These are phyloP conservation scores for Litsea cubeba DNA, from an alignment of 164 flowering plant species.

Conservation along the genomic window DNA sequence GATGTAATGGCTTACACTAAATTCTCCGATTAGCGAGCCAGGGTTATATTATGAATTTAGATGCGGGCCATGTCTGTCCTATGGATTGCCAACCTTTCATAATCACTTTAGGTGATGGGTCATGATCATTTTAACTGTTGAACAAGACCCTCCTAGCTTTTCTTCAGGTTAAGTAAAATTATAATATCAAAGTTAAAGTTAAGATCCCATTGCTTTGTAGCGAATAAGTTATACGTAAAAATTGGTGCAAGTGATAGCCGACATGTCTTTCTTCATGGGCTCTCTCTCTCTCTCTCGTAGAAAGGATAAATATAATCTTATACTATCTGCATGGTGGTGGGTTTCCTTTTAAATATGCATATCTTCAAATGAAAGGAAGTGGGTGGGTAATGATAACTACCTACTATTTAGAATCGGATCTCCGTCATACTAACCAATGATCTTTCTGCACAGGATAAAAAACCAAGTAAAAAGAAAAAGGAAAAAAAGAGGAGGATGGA, in stretches of 20 bases:
- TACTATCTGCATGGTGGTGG: slow-evolving; percentile 6
- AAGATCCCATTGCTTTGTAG: neutral
- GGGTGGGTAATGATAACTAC: neutral
- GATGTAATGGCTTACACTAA: too few species aligned
- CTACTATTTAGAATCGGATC: neutral
- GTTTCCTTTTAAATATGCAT: neutral
- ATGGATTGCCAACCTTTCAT: neutral
- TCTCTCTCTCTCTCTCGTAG: neutral
- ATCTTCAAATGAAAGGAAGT: neutral
- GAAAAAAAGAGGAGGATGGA: neutral
- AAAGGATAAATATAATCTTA: neutral
- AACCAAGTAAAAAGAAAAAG: neutral
- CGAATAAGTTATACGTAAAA: neutral
- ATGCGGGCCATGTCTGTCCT: neutral
- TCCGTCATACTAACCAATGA: slow-evolving; percentile 4
- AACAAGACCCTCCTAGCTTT: too few species aligned
- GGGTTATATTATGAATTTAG: neutral
- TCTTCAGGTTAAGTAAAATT: too few species aligned
- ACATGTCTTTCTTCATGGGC: neutral
- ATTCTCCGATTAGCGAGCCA: too few species aligned
- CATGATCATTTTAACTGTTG: neutral
- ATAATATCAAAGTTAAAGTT: too few species aligned
- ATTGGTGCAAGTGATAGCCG: neutral
- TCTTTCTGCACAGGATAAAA: neutral
- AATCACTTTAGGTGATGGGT: neutral